Evolutionary conservation across 148 eudicot genomes (phyloP), one percentile per base, ranked within the genome.

Genomic region (Gaultheria prostrata): DNA sequence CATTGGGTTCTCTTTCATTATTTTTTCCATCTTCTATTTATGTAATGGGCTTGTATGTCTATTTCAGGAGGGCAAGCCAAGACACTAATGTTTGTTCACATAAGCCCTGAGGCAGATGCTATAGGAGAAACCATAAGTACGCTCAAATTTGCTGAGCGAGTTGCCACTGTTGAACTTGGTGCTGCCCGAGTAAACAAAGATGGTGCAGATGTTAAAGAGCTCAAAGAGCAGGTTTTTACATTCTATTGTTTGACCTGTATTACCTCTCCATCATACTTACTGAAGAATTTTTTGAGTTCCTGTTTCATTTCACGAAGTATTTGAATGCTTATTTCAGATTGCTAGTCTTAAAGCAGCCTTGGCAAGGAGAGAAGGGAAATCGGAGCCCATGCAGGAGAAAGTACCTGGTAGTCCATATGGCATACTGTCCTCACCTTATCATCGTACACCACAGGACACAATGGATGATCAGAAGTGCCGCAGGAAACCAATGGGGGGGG

Each of bases 71-170:
- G 99, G 35, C 99, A 97, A 81, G 99, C 99, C 35, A 97, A 97
- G 90, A 97, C 99, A 56, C 89, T 97, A n/a, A 97, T 97, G 99
- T 97, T 97, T 89, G 95, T 97, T 84, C 99, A 97, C 86, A 91
- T 97, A 87, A 95, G 98, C 89, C 99, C 98, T 24, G 99, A 97
- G 84, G 92, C 90, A 46, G 98, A 97, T 78, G 94, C 97, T 67
- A 72, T 90, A 76, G 97, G 99, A 85, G 99, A 97, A 88, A 97
- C 97, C 45, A 86, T 97, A 77, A 97, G 99, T 77, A 97, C 99
- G 18, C 96, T 97, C 59, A 97, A 97, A 86, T 97, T 97, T 89
- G 99, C 99, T 26, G 99, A 97, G 86, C 92, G 99, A 72, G 99
- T 97, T 53, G 92, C 98, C 26, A 94, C 99, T 49, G 99, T 97